Percentiles rank a stretch among this genome's conserved stretches.
Conservation (phyloP, 345 rosid genomes). For the Hypericum perforatum region DNA sequence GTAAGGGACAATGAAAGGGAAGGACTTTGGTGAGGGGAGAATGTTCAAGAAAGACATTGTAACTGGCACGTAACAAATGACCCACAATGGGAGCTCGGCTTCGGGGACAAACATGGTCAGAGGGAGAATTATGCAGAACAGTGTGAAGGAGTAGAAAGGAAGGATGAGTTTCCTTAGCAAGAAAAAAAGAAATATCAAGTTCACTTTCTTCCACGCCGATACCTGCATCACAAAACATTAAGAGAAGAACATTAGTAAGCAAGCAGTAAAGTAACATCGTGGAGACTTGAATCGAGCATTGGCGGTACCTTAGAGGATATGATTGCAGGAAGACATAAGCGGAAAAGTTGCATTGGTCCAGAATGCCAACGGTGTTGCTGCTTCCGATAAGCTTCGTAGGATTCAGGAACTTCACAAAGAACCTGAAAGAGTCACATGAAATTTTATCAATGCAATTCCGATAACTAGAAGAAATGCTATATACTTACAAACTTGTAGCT, state of each 20-base stretch:
- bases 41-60: constrained; percentile 80
- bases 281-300: constrained; percentile 2
- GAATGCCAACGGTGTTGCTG: constrained; percentile 22
- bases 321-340: constrained; percentile 14
- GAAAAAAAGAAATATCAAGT: constrained; percentile 28
- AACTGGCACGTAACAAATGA: constrained; percentile 70
- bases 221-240: constrained; percentile 7
- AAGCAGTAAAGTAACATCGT: background rate
- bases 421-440: constrained; percentile 10
- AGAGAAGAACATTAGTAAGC: background rate
- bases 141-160: constrained; percentile 81
- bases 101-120: constrained; percentile 83
- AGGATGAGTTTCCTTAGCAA: constrained; percentile 76
- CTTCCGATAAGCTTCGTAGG: constrained; percentile 18
- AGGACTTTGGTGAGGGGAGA: constrained; percentile 65
- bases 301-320: constrained; percentile 11
- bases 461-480: background rate
- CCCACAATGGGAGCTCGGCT: constrained; percentile 82
- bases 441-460: constrained; percentile 1
- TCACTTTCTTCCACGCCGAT: constrained; percentile 22
- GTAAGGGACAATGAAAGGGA: constrained; percentile 83
- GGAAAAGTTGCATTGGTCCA: constrained; percentile 20
- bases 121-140: constrained; percentile 85
- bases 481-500: too few species aligned
- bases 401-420: constrained; percentile 14